Evolutionary conservation across 2,329 filamentous ascomycete genomes (phyloP).

Genomic region (Raffaelea albimanens): DNA sequence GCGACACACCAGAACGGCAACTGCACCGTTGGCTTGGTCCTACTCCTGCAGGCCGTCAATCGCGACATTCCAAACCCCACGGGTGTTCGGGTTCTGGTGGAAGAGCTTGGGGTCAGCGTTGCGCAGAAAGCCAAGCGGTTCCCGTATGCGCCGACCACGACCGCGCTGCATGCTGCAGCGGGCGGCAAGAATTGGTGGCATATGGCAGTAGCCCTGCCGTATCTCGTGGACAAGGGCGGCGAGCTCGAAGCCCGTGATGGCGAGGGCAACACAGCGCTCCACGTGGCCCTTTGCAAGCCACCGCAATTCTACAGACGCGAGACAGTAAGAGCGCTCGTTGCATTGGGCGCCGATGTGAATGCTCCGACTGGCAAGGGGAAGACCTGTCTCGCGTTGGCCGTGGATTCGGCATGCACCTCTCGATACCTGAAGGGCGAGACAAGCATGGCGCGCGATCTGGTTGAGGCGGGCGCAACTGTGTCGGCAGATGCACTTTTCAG

Average conservation of each 20-base stretch:
- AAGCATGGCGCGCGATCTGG: background rate
- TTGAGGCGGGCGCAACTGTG: background rate
- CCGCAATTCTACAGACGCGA: background rate
- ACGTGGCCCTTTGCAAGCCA: slow-evolving; percentile 3
- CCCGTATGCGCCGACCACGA: background rate
- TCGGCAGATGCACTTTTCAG: background rate
- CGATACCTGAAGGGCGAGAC: background rate
- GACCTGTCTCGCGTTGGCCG: background rate
- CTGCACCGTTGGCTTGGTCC: background rate
- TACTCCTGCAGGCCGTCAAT: background rate
- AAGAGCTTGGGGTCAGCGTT: slow-evolving; percentile 21
- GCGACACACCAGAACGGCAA: no score
- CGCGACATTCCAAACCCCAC: no score
- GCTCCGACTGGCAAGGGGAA: background rate
- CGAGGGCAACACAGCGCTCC: slow-evolving; percentile 6
- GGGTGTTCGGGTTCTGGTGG: background rate
- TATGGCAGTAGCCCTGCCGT: slow-evolving; percentile 8
- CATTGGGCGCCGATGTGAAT: background rate
- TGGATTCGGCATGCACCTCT: background rate
- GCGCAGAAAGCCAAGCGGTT: slow-evolving; percentile 8
- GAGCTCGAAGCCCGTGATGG: slow-evolving; percentile 5
- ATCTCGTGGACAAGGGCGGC: slow-evolving; percentile 5
- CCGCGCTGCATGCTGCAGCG: slow-evolving; percentile 6
- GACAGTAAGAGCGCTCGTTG: background rate
- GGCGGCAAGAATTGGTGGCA: slow-evolving; percentile 5